Evolutionary conservation across 768 basidiomycete genomes (phyloP).

Genomic region (Trametes cubensis): DNA sequence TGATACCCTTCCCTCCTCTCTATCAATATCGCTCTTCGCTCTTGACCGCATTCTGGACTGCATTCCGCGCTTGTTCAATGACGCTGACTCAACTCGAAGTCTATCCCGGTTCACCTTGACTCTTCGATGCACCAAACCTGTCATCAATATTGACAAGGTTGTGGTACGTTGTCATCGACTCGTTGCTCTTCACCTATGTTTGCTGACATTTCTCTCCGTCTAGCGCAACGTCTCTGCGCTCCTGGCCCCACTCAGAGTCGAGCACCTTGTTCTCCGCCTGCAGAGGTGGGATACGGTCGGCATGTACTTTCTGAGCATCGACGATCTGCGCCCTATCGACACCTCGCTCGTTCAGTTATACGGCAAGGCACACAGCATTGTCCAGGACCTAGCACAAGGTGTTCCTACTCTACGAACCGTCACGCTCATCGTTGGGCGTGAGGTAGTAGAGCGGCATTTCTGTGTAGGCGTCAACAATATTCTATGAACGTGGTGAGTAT

Average conservation of each 20-base stretch:
- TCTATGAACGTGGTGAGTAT: no score
- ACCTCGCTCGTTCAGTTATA: not conserved
- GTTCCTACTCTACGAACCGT: not conserved
- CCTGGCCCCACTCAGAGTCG: slow-evolving; percentile 2
- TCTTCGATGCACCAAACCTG: slow-evolving; percentile 5
- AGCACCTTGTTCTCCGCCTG: not conserved
- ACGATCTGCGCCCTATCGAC: not conserved
- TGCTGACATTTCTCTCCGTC: not conserved
- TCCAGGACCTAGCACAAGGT: not conserved
- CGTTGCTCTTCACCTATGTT: not conserved
- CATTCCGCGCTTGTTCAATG: not conserved
- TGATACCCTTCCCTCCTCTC: slow-evolving; percentile 8
- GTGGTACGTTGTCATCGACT: not conserved
- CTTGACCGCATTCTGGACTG: slow-evolving; percentile 1
- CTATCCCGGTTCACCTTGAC: not conserved
- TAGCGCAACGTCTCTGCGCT: not conserved
- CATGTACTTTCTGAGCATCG: not conserved
- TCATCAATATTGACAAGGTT: slow-evolving; percentile 1
- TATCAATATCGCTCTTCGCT: slow-evolving; percentile 9
- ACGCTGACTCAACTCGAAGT: not conserved
- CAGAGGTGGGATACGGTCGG: slow-evolving; percentile 7
- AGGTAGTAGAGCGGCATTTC: no score
- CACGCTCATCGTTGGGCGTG: no score
- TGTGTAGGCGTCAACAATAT: no score
- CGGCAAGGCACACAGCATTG: not conserved